Conservation (phyloP, 2,329 filamentous ascomycete species). For the Sporothrix dimorphospora region DNA sequence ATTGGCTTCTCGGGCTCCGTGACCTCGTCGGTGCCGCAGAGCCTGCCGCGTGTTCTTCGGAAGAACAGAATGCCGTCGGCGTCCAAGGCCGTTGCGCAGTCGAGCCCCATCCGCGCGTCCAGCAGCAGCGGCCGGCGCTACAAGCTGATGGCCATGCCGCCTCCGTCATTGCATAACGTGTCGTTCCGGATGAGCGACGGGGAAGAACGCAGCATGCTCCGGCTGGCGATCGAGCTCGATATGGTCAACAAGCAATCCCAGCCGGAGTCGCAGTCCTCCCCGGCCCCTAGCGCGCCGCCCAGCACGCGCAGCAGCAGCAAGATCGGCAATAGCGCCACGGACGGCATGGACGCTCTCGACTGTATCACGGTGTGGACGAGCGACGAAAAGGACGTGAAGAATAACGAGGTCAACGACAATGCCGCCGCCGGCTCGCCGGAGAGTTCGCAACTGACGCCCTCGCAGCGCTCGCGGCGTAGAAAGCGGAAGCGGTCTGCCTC, state of each 20-base stretch:
- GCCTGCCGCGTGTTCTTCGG: conserved; percentile 19
- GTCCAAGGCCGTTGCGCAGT: conserved; percentile 21
- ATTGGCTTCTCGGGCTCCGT: not conserved
- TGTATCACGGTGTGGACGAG: conserved; percentile 42
- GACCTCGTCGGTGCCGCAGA: conserved; percentile 1
- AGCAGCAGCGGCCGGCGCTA: conserved; percentile 5
- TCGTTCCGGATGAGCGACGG: conserved; percentile 50
- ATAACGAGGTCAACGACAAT: conserved; percentile 29
- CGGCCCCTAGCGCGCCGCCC: conserved; percentile 36
- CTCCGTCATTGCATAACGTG: conserved; percentile 29
- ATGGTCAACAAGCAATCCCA: conserved; percentile 34
- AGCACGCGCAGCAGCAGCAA: conserved; percentile 29
- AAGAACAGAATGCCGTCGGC: not conserved
- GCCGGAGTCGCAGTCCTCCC: conserved; percentile 20
- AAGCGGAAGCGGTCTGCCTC: conserved; percentile 34
- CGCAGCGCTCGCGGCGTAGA: conserved; percentile 15
- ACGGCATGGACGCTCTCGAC: conserved; percentile 33
- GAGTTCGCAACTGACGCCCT: conserved; percentile 26
- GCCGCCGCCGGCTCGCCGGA: conserved; percentile 27
- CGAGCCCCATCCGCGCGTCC: conserved; percentile 27
- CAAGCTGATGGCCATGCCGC: conserved; percentile 26
- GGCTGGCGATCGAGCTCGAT: conserved; percentile 56
- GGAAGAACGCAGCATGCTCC: conserved; percentile 53
- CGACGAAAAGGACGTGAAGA: conserved; percentile 25
- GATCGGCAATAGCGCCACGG: conserved; percentile 20